Evolutionary conservation across 805 yeast genomes (phyloP).

Genomic region (Wickerhamiella shivajii): DNA sequence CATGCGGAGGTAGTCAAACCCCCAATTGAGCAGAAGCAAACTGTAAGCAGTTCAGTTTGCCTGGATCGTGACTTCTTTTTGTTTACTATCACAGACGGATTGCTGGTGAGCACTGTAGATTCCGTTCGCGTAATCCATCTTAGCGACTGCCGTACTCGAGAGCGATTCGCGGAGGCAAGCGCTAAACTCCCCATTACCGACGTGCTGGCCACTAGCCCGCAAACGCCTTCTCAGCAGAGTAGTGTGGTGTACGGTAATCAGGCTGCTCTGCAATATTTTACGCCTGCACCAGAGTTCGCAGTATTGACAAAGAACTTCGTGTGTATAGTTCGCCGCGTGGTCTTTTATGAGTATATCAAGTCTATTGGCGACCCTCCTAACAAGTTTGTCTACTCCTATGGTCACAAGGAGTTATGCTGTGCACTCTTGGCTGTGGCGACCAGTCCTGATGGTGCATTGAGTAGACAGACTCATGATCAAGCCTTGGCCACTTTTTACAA

Average conservation of each 20-base stretch:
- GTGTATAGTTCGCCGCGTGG: constrained; percentile 58
- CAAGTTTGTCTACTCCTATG: constrained; percentile 57
- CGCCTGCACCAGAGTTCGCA: constrained; percentile 56
- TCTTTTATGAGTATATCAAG: constrained; percentile 67
- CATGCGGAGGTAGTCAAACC: constrained; percentile 1
- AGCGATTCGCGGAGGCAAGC: constrained; percentile 18
- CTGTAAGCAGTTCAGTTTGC: neutral
- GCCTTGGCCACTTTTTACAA: constrained; percentile 17
- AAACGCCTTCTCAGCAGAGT: constrained; percentile 42
- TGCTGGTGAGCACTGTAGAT: constrained; percentile 71
- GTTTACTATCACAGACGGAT: constrained; percentile 22
- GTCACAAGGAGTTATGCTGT: constrained; percentile 80
- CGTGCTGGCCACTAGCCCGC: constrained; percentile 59
- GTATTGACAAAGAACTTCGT: constrained; percentile 70
- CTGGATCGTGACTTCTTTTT: constrained; percentile 40
- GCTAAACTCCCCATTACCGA: constrained; percentile 47
- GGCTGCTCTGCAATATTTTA: constrained; percentile 71
- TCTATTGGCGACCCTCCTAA: constrained; percentile 50
- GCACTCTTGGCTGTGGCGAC: constrained; percentile 70
- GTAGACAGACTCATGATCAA: constrained; percentile 28
- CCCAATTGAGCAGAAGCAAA: neutral
- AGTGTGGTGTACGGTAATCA: constrained; percentile 38
- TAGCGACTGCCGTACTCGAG: constrained; percentile 32
- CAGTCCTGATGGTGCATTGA: constrained; percentile 38
- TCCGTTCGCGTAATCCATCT: constrained; percentile 63